Evolutionary conservation across 2,329 filamentous ascomycete species (phyloP).

Genomic region (Huntiella bhutanensis): DNA sequence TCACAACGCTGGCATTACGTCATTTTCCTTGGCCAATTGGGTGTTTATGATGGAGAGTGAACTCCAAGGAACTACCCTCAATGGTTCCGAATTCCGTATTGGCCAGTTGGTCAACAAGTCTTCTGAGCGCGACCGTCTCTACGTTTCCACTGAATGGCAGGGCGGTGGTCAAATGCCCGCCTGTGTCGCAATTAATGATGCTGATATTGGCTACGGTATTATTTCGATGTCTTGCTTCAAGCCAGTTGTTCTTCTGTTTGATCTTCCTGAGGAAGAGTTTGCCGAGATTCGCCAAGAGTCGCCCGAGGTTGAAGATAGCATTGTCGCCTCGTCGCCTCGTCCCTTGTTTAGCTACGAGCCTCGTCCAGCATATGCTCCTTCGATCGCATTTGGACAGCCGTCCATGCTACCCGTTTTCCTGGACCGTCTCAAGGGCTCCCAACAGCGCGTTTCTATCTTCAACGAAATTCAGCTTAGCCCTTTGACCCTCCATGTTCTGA

Average conservation of each 20-base stretch:
- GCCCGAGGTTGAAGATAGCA: slow-evolving; percentile 1
- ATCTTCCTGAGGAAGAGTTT: slow-evolving; percentile 35
- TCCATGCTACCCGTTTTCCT: slow-evolving; percentile 38
- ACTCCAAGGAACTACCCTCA: slow-evolving; percentile 30
- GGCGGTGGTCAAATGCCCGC: slow-evolving; percentile 32
- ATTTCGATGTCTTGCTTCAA: slow-evolving; percentile 40
- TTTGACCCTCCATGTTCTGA: slow-evolving; percentile 51
- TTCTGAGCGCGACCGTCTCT: slow-evolving; percentile 35
- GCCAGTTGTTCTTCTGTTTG: slow-evolving; percentile 39
- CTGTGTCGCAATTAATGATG: slow-evolving; percentile 34
- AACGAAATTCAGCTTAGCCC: slow-evolving; percentile 53
- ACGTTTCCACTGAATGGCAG: slow-evolving; percentile 31
- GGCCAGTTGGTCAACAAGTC: slow-evolving; percentile 39
- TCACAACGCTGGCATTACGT: slow-evolving; percentile 39
- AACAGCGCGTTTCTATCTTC: slow-evolving; percentile 40
- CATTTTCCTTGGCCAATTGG: slow-evolving; percentile 41
- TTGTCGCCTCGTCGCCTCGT: slow-evolving; percentile 13
- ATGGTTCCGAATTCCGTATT: slow-evolving; percentile 42
- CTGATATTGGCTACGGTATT: slow-evolving; percentile 44
- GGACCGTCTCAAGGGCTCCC: slow-evolving; percentile 36
- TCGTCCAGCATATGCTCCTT: slow-evolving; percentile 47
- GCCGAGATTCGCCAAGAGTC: slow-evolving; percentile 8
- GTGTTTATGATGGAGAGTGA: slow-evolving; percentile 45
- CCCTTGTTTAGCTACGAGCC: slow-evolving; percentile 38
- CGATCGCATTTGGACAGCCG: slow-evolving; percentile 37